Conservation (phyloP, 805 yeast genomes). For the Scheffersomyces stipitis region DNA sequence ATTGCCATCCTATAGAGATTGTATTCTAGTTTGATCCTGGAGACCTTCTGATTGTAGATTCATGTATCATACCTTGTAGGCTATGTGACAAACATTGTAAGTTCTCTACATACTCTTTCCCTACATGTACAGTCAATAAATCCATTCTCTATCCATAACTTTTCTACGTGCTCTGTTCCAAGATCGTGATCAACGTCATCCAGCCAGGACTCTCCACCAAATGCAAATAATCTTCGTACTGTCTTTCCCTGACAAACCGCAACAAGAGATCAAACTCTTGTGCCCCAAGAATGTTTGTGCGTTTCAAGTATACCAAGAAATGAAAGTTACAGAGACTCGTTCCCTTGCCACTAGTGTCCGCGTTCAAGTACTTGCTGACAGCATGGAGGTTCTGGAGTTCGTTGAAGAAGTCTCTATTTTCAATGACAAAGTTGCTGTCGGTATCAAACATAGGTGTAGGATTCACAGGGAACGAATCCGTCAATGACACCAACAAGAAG, state of each 20-base stretch:
- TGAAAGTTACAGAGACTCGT: conserved; percentile 69
- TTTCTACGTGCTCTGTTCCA: conserved; percentile 33
- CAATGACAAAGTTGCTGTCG: conserved; percentile 61
- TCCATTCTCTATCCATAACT: too few relatives aligned
- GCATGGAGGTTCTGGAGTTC: conserved; percentile 64
- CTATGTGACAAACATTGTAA: conserved; percentile 17
- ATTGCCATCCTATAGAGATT: too few relatives aligned
- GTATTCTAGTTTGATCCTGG: too few relatives aligned
- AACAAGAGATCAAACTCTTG: conserved; percentile 54
- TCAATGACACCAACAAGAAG: conserved; percentile 70
- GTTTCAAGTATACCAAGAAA: conserved; percentile 56
- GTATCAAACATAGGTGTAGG: conserved; percentile 52
- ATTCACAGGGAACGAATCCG: conserved; percentile 87
- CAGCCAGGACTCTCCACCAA: conserved; percentile 71
- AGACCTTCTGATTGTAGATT: too few relatives aligned
- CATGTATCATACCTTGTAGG: too few relatives aligned
- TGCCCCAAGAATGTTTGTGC: conserved; percentile 55
- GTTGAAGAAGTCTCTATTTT: conserved; percentile 76
- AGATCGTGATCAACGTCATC: conserved; percentile 68
- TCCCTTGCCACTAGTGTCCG: conserved; percentile 25
- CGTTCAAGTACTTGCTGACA: conserved; percentile 51
- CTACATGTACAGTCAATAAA: too few relatives aligned
- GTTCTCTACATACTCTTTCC: not conserved
- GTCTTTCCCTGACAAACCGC: conserved; percentile 44
- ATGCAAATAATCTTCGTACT: conserved; percentile 46